A percentile compares a stretch with the other conserved stretches of the same genome.
These are phyloP conservation scores for Dothiorella sarmentorum DNA, from an alignment of 2,329 filamentous ascomycete genomes.

Conservation along the genomic window DNA sequence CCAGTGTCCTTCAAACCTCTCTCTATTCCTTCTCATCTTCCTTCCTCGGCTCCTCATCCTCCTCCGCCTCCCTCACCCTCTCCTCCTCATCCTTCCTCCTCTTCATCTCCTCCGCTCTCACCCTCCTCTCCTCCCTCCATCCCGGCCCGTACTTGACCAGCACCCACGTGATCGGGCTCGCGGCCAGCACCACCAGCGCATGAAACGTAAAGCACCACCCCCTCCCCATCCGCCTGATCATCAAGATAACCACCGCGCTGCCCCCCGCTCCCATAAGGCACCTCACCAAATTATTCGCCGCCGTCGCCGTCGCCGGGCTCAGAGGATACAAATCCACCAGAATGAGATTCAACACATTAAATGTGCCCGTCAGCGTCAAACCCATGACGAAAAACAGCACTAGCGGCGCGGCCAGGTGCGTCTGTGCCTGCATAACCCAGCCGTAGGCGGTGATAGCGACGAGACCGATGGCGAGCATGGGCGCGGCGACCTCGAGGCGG, in stretches of 20 bases:
- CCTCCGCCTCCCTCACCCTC: neutral
- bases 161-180: slow-evolving; percentile 41
- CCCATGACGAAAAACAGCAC: slow-evolving; percentile 52
- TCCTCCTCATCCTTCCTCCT: slow-evolving; percentile 4
- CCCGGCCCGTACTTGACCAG: slow-evolving; percentile 39
- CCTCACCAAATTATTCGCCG: slow-evolving; percentile 30
- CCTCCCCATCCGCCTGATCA: slow-evolving; percentile 42
- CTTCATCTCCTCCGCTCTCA: slow-evolving; percentile 28
- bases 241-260: slow-evolving; percentile 38
- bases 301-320: slow-evolving; percentile 36
- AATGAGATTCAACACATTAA: slow-evolving; percentile 42
- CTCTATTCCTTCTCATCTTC: neutral
- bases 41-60: neutral
- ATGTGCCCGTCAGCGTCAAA: slow-evolving; percentile 55
- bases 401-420: slow-evolving; percentile 36
- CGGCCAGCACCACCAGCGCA: slow-evolving; percentile 37
- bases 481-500: slow-evolving; percentile 35
- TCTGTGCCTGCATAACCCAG: slow-evolving; percentile 35
- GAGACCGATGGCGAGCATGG: slow-evolving; percentile 33
- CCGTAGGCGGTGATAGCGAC: slow-evolving; percentile 36
- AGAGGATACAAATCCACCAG: slow-evolving; percentile 38
- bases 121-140: slow-evolving; percentile 43
- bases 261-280: slow-evolving; percentile 37
- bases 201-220: slow-evolving; percentile 49
- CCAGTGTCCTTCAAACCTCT: too few species aligned